phyloP scores from a whole-genome alignment of 106 monocot species.

The Dactylorhiza incarnata region DNA sequence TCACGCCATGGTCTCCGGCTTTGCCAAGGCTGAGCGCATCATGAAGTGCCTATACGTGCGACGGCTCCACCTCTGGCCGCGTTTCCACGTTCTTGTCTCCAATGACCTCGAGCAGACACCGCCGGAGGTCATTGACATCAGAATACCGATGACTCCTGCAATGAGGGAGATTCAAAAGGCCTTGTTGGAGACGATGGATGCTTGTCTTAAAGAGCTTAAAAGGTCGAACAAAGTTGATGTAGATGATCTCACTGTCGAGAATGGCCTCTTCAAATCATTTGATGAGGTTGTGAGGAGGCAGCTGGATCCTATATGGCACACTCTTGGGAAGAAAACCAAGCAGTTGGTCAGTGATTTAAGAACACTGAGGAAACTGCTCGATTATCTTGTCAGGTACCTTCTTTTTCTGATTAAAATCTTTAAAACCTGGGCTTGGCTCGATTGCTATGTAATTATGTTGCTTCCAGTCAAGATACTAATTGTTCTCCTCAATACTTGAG shows the following conservation, averaged over 20 bases:
- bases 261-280: conserved; percentile 95
- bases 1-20: conserved; percentile 71
- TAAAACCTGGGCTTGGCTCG: neutral
- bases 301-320: conserved; percentile 98
- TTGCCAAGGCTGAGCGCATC: conserved; percentile 79
- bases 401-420: neutral
- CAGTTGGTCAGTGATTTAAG: conserved; percentile 88
- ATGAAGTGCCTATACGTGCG: conserved; percentile 75
- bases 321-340: conserved; percentile 86
- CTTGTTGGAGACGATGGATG: conserved; percentile 83
- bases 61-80: conserved; percentile 79
- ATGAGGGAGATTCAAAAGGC: conserved; percentile 85
- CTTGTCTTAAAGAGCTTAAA: conserved; percentile 89
- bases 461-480: neutral
- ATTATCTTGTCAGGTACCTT: conserved; percentile 89
- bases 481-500: neutral
- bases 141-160: conserved; percentile 64
- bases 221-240: conserved; percentile 94
- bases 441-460: neutral
- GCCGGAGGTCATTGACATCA: conserved; percentile 80
- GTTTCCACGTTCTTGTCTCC: conserved; percentile 80
- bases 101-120: conserved; percentile 65
- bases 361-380: conserved; percentile 79
- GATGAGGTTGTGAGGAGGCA: conserved; percentile 94
- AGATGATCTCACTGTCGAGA: conserved; percentile 90